Evolutionary conservation across 106 monocot species (phyloP), one percentile per base, ranked within the genome.

Genomic region (Acorus gramineus): DNA sequence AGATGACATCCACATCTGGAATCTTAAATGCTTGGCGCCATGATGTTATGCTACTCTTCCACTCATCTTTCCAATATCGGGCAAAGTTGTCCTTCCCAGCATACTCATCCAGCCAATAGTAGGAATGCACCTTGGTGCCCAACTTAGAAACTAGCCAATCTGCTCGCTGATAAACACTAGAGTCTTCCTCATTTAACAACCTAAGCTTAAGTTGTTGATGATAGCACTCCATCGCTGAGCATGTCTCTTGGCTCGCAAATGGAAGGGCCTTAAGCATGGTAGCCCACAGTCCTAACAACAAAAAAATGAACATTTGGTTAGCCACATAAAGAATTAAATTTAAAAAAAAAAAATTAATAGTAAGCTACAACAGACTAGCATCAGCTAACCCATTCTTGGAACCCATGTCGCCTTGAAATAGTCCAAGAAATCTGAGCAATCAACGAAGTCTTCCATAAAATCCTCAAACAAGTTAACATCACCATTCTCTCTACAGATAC

Each of bases 91-190:
- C 85, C 72, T 85, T 90, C 1, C 76, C 90, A 56, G 87, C 62
- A 65, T 82, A 96, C 46, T 76, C 87, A 81, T 96, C 95, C 10
- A 96, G 77, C 95, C 95, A 96, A 62, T 85, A 96, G 59, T 87
- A 87, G 63, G 95, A 87, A 81, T 96, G 95, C 47, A 96, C 95
- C 62, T 91, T 84, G 11, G 90, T 91, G 5, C 85, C 81, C 58
- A 96, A 75, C 74, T 96, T 90, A 70, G 87, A 72, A 64, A 81
- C 82, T 64, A 96, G 76, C 95, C 95, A 96, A 73, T 96, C 95
- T 49, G 79, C 78, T 56, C 90, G 87, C 12, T 79, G 82, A 46
- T 91, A 91, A 43, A 82, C 61, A 14, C 50, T 67, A 56, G 64
- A 49, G 70, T 91, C 82, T 13, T 76, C 75, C 67, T 96, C 91